Evolutionary conservation across 805 yeast species (phyloP).

Genomic region (Barnettozyma californica): DNA sequence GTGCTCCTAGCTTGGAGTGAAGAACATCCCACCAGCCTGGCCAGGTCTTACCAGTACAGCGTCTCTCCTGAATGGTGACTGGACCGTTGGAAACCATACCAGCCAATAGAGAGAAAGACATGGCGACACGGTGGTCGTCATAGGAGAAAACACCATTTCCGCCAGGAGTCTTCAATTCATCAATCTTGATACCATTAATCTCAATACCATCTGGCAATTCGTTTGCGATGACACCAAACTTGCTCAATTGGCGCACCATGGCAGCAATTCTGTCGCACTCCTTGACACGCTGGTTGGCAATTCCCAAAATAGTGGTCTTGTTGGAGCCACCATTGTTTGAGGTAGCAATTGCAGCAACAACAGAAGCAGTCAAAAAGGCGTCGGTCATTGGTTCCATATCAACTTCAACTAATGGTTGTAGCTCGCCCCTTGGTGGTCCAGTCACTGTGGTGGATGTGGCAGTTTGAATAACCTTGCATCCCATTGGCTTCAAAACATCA

Average conservation of each 20-base stretch:
- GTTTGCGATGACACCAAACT: slow-evolving; percentile 81
- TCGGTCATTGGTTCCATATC: slow-evolving; percentile 99
- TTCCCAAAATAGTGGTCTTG: slow-evolving; percentile 82
- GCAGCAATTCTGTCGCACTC: slow-evolving; percentile 96
- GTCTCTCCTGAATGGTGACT: slow-evolving; percentile 76
- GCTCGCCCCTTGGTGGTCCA: slow-evolving; percentile 71
- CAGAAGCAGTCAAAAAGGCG: slow-evolving; percentile 94
- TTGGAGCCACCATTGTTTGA: slow-evolving; percentile 32
- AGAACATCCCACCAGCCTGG: slow-evolving; percentile 99
- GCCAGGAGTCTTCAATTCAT: slow-evolving; percentile 50
- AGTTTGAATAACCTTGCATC: slow-evolving; percentile 82
- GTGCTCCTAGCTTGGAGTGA: slow-evolving; percentile 59
- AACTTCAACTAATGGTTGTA: slow-evolving; percentile 66
- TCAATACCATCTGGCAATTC: slow-evolving; percentile 93
- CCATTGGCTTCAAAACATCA: slow-evolving; percentile 92
- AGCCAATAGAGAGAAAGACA: slow-evolving; percentile 89
- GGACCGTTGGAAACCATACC: slow-evolving; percentile 51
- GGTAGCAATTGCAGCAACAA: slow-evolving; percentile 90
- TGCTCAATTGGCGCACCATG: slow-evolving; percentile 82
- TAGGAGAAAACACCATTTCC: slow-evolving; percentile 64
- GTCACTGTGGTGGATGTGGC: slow-evolving; percentile 84
- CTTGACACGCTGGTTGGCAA: slow-evolving; percentile 96
- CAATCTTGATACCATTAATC: slow-evolving; percentile 60
- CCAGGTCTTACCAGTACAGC: slow-evolving; percentile 97
- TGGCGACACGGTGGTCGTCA: slow-evolving; percentile 97